Evolutionary conservation across 2,329 filamentous ascomycete species (phyloP), one percentile per base, ranked within the genome.

Genomic region (Triangularia verruculosa): DNA sequence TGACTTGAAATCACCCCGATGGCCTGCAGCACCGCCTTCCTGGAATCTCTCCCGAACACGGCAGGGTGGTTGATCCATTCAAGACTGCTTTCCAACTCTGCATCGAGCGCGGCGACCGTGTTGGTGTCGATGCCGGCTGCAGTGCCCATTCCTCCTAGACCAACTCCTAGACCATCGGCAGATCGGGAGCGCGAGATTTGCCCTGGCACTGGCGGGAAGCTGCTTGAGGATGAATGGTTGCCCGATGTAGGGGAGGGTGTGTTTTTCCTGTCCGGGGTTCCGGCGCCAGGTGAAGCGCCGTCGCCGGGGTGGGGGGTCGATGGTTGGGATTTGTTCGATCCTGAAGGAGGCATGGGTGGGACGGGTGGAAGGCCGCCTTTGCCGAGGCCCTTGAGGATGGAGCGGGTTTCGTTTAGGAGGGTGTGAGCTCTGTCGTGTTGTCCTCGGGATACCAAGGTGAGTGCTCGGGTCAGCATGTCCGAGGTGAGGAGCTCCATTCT

Each of bases 61-160:
- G 93, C 93, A 1, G 95, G 95, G 73, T 99, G 95, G 74, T 90
- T 93, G 76, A 99, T 98, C 95, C 95, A 99, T 77, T 99, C 95
- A 15, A 99, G 80, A 58, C 91, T 92, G 32, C 91, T 86, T 74
- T 97, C 92, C 32, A 99, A 85, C 76, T 99, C 95, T 0, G 91
- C 86, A 74, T 99, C 95, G 17, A 99, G 86, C 2, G 95, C 93
- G 24, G 87, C 82, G 71, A 98, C 94, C 0, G 91, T 95, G 34
- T 82, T 83, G 5, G 86, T 78, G 72, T 99, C 95, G 62, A 99
- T 94, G n/a, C 92, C 91, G 6, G 88, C 85, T 7, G 78, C 72
- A 9, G 74, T 76, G 57, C 71, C 69, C 69, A 73, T 73, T 51
- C 67, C 28, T 78, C 85, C 69, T 76, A 89, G 64, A 76, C 83